Evolutionary conservation across 73 alveolate genomes (phyloP), one percentile per base, ranked within the genome.

Genomic region (Breviolum minutum): DNA sequence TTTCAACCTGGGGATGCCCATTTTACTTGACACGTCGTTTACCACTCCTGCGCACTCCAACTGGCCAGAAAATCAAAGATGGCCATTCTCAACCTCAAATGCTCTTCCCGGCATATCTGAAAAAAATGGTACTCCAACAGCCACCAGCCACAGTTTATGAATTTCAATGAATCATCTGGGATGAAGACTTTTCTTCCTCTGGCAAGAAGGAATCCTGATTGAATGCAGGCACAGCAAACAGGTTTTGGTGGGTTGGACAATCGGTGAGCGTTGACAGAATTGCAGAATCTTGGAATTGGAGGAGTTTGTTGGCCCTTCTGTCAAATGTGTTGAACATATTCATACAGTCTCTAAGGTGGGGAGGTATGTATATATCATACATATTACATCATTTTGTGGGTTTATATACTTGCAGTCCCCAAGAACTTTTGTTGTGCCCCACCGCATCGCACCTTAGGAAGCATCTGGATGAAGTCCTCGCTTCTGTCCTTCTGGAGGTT

Each of bases 21-120:
- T 8, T n/a, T n/a, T n/a, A n/a, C n/a, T n/a, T 71, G 81, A 8
- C 8, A 2, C 81, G 8, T 8, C 19, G 81, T 54, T 29, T 16
- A 9, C 69, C 40, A 27, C 64, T 32, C 96, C 96, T 69, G 84
- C 13, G 87, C 74, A 22, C 88, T 90, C 97, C 97, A 90, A 14
- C 87, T 63, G 20, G 97, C 97, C 22, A 90, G 87, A 62, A 90
- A 90, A 63, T 90, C 97, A 63, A 90, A 71, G 87, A 90, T 90
- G 68, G 97, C 97, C 29, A 90, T 30, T 27, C 97, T 64, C 61
- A 90, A 87, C 97, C 97, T 90, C 74, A 17, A n/a, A n/a, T n/a
- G 81, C n/a, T 14, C 13, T 8, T 13, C 12, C 17, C 14, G 17
- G 64, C 64, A 20, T 12, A 27, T 80, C 24, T 27, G 30, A 8